Conservation (phyloP, 2,329 filamentous ascomycete species). For the Cytospora leucostoma region DNA sequence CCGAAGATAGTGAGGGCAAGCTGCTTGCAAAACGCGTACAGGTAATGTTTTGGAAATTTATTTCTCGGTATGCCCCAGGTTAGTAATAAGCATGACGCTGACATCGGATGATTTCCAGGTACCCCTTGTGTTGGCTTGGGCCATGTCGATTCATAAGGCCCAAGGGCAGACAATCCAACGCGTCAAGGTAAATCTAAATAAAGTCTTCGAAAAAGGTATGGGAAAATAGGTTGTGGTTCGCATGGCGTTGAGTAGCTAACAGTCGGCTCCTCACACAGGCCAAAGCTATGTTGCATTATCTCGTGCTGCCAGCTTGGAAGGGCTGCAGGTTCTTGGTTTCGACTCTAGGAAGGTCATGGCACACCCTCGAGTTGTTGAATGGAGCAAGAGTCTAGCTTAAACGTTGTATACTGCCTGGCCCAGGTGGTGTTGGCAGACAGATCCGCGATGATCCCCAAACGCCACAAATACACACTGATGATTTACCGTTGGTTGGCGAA, state of each 20-base stretch:
- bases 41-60: background rate
- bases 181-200: slow-evolving; percentile 22
- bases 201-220: slow-evolving; percentile 26
- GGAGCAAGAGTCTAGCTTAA: slow-evolving; percentile 9
- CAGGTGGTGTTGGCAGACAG: no score
- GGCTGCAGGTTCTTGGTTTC: slow-evolving; percentile 23
- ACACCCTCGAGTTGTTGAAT: slow-evolving; percentile 22
- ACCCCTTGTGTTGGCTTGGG: slow-evolving; percentile 24
- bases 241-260: background rate
- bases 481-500: no score
- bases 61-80: background rate
- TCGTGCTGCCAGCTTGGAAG: slow-evolving; percentile 21
- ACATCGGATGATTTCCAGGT: background rate
- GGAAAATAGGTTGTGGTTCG: no score
- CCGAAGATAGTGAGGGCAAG: slow-evolving; percentile 21
- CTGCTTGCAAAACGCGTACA: slow-evolving; percentile 22
- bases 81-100: background rate
- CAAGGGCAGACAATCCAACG: slow-evolving; percentile 27
- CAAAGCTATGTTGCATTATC: slow-evolving; percentile 26
- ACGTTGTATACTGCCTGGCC: no score
- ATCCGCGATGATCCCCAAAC: no score
- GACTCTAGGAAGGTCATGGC: slow-evolving; percentile 20
- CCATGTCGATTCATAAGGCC: slow-evolving; percentile 27
- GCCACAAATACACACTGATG: no score
- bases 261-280: background rate